Evolutionary conservation across 140 eudicot species (phyloP).

Genomic region (Bidens hawaiensis): DNA sequence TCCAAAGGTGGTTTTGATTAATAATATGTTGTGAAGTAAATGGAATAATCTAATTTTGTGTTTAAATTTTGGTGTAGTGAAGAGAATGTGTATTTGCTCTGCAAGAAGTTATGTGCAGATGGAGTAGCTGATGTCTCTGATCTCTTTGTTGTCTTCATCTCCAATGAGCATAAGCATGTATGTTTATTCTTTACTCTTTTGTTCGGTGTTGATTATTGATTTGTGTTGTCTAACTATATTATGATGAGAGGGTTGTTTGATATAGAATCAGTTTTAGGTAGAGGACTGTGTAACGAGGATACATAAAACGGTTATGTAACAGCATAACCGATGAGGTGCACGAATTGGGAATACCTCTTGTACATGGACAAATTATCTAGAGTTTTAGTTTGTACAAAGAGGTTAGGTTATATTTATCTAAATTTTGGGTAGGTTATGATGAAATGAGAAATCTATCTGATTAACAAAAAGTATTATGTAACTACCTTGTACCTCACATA

Average conservation of each 20-base stretch:
- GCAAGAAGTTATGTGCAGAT: slow-evolving; percentile 66
- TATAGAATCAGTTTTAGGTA: too few relatives aligned
- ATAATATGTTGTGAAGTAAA: background rate
- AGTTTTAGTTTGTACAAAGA: too few relatives aligned
- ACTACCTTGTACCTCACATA: too few relatives aligned
- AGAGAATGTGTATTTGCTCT: slow-evolving; percentile 83
- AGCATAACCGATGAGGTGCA: too few relatives aligned
- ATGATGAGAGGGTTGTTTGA: too few relatives aligned
- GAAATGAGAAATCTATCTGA: too few relatives aligned
- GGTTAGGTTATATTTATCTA: too few relatives aligned
- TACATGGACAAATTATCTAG: too few relatives aligned
- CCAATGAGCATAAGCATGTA: slow-evolving; percentile 89
- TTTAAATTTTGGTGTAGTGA: slow-evolving; percentile 43
- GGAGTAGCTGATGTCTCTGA: slow-evolving; percentile 62
- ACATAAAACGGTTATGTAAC: background rate
- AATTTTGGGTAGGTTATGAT: too few relatives aligned
- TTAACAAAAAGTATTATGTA: too few relatives aligned
- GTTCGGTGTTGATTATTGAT: background rate
- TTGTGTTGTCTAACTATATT: background rate
- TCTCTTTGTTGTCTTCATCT: slow-evolving; percentile 79
- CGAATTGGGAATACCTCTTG: too few relatives aligned
- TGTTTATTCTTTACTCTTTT: slow-evolving; percentile 17
- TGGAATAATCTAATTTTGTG: background rate
- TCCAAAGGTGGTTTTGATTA: background rate
- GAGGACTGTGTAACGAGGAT: too few relatives aligned